Percentiles rank a stretch among this genome's conserved stretches.
Conservation (phyloP, 768 basidiomycete genomes). For the Rhizopogon sp. region DNA sequence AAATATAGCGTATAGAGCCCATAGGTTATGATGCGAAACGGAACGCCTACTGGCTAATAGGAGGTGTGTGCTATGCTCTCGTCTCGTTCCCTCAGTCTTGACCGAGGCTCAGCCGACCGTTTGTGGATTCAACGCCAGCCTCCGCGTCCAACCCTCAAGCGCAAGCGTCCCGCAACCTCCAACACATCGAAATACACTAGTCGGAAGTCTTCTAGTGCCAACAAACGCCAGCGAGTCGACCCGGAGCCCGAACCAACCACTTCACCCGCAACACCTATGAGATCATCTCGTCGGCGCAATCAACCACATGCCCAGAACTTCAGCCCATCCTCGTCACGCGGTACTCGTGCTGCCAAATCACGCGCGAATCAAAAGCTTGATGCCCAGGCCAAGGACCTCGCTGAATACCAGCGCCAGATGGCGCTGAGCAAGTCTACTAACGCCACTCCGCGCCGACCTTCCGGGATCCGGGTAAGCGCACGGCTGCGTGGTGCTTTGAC, state of each 20-base stretch:
- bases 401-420: slow-evolving; percentile 51
- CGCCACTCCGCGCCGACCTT: slow-evolving; percentile 24
- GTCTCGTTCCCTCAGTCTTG: background rate
- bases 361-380: slow-evolving; percentile 68
- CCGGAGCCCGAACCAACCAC: background rate
- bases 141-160: slow-evolving; percentile 42
- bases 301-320: background rate
- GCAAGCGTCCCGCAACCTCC: slow-evolving; percentile 37
- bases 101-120: slow-evolving; percentile 54
- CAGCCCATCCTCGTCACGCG: slow-evolving; percentile 31
- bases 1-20: slow-evolving; percentile 70
- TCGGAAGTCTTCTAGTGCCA: slow-evolving; percentile 12
- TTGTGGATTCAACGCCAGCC: slow-evolving; percentile 81
- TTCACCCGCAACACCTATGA: slow-evolving; percentile 5
- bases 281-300: slow-evolving; percentile 12
- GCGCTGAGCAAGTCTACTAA: slow-evolving; percentile 5
- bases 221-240: slow-evolving; percentile 24
- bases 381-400: slow-evolving; percentile 64
- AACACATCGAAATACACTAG: slow-evolving; percentile 7
- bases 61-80: slow-evolving; percentile 40
- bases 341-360: slow-evolving; percentile 61
- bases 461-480: slow-evolving; percentile 63
- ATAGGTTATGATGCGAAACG: slow-evolving; percentile 76
- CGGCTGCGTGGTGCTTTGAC: slow-evolving; percentile 50
- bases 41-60: slow-evolving; percentile 85